These are phyloP conservation scores for Rhododendron ferrugineum DNA, from an alignment of 148 eudicot genomes.

Conservation along the genomic window DNA sequence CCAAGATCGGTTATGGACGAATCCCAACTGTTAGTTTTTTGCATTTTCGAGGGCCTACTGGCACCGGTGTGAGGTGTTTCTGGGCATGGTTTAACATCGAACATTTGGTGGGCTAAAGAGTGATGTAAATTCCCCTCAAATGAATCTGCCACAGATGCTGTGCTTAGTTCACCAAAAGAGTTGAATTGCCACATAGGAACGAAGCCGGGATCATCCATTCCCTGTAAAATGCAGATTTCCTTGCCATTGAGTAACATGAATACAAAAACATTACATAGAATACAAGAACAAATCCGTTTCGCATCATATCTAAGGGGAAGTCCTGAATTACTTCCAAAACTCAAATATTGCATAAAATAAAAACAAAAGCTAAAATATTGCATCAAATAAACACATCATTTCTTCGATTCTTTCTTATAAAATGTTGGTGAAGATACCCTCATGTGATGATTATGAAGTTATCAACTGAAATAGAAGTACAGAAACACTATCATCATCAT, in stretches of 20 bases:
- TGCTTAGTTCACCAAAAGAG: conserved; percentile 35
- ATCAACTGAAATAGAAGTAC: no score
- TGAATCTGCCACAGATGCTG: conserved; percentile 20
- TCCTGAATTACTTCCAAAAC: neutral
- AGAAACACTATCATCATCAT: neutral
- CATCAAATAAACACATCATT: neutral
- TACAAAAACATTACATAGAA: neutral
- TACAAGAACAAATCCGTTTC: neutral
- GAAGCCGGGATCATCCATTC: conserved; percentile 49
- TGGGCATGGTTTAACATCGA: conserved; percentile 21
- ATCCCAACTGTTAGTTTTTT: conserved; percentile 21
- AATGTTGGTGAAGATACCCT: neutral
- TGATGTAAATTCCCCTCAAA: conserved; percentile 21
- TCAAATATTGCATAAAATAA: neutral
- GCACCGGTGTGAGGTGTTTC: conserved; percentile 17
- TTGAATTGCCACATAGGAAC: conserved; percentile 16
- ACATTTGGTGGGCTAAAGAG: conserved; percentile 20
- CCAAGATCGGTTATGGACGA: conserved; percentile 5
- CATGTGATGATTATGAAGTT: no score
- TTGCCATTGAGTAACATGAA: neutral
- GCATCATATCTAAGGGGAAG: neutral
- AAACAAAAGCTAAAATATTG: neutral
- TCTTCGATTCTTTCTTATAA: neutral
- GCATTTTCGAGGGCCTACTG: conserved; percentile 29
- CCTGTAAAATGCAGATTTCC: conserved; percentile 25